Conservation (phyloP, 495 filamentous ascomycete genomes). For the Geopyxis carbonaria region DNA sequence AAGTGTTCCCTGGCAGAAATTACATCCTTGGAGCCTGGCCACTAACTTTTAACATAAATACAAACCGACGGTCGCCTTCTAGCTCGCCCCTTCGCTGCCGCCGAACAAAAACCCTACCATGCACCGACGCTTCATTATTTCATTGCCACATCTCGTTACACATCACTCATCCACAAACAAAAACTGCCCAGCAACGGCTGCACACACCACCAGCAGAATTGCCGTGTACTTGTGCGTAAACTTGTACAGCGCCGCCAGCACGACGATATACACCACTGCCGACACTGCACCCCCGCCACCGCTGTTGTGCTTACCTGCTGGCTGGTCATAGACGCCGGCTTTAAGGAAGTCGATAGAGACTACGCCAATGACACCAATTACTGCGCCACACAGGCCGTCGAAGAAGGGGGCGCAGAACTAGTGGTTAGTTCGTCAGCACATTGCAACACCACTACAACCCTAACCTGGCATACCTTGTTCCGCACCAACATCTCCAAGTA, state of each 20-base stretch:
- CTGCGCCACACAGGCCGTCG: conserved; percentile 26
- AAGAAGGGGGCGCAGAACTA: conserved; percentile 27
- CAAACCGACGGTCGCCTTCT: too few relatives aligned
- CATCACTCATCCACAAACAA: conserved; percentile 15
- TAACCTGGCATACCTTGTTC: conserved; percentile 23
- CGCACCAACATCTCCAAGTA: conserved; percentile 26
- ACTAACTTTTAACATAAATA: too few relatives aligned
- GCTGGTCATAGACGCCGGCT: conserved; percentile 14
- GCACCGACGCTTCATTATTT: too few relatives aligned
- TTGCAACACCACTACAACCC: too few relatives aligned
- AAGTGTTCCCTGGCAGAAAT: too few relatives aligned
- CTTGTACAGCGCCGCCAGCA: conserved; percentile 23
- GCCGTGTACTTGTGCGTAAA: conserved; percentile 23
- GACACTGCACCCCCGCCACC: conserved; percentile 6
- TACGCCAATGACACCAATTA: conserved; percentile 29
- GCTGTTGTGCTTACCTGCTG: conserved; percentile 1
- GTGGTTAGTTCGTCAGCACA: conserved; percentile 1
- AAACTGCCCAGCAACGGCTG: conserved; percentile 24
- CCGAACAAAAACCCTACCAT: too few relatives aligned
- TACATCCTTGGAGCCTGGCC: too few relatives aligned
- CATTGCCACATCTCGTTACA: too few relatives aligned
- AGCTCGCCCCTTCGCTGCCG: too few relatives aligned
- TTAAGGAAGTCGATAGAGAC: conserved; percentile 23
- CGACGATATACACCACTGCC: conserved; percentile 20
- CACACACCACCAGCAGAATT: conserved; percentile 16